Conservation (phyloP, 2,329 filamentous ascomycete species). For the Pyrenophora graminea region DNA sequence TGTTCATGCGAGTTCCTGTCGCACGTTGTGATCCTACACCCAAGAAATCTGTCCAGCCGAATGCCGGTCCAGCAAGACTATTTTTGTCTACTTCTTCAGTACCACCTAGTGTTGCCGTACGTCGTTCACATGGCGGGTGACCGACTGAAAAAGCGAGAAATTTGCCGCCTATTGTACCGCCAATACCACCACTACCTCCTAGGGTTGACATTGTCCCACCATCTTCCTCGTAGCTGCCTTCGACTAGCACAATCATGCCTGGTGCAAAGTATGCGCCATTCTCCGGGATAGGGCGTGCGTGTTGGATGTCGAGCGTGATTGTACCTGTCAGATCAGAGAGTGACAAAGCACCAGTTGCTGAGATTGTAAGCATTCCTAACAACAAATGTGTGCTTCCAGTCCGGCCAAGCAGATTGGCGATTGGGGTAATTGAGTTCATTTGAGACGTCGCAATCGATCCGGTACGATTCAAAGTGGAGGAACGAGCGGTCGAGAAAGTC, state of each 20-base stretch:
- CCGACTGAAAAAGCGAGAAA: conserved; percentile 91
- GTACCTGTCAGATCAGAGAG: conserved; percentile 87
- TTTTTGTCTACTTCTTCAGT: conserved; percentile 54
- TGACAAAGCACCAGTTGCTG: conserved; percentile 80
- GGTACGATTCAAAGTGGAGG: conserved; percentile 59
- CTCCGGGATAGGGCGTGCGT: conserved; percentile 79
- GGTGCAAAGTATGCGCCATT: conserved; percentile 91
- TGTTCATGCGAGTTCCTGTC: conserved; percentile 79
- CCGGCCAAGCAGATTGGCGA: conserved; percentile 74
- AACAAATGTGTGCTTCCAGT: conserved; percentile 85
- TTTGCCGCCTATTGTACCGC: conserved; percentile 86
- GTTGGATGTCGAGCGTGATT: conserved; percentile 79
- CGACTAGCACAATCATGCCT: conserved; percentile 93
- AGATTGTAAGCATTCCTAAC: conserved; percentile 77
- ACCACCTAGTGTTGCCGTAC: conserved; percentile 76
- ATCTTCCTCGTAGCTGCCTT: conserved; percentile 96
- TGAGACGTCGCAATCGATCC: conserved; percentile 56
- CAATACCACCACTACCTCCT: conserved; percentile 78
- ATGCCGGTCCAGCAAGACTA: conserved; percentile 51
- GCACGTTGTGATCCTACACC: conserved; percentile 89
- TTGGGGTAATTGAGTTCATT: conserved; percentile 85
- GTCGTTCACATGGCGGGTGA: conserved; percentile 86
- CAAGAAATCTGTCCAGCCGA: conserved; percentile 97
- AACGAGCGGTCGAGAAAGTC: conserved; percentile 65
- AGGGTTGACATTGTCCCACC: conserved; percentile 62